A percentile compares a stretch with the other conserved stretches of the same genome.
Conservation (phyloP, 192 early-diverging fungal species). For the Geosiphon pyriformis region DNA sequence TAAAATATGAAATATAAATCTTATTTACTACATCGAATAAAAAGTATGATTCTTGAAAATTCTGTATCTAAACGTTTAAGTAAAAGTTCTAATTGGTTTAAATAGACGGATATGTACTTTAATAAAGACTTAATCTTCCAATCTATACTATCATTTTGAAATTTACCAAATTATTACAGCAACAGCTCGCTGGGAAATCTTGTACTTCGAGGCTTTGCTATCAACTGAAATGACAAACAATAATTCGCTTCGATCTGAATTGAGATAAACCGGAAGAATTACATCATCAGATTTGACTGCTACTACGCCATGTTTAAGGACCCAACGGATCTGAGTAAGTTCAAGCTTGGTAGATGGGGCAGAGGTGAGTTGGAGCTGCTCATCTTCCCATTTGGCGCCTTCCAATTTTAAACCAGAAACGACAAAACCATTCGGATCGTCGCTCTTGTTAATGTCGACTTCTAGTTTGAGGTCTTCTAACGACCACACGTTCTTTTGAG, state of each 20-base stretch:
- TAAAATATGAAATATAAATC: too few species aligned
- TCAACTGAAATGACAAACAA: slow-evolving; percentile 49
- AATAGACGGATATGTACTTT: too few species aligned
- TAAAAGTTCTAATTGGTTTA: too few species aligned
- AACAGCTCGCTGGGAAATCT: slow-evolving; percentile 52
- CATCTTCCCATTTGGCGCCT: slow-evolving; percentile 43
- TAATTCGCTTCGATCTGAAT: slow-evolving; percentile 53
- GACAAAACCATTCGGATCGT: slow-evolving; percentile 16
- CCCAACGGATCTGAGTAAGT: slow-evolving; percentile 39
- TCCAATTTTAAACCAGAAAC: slow-evolving; percentile 36
- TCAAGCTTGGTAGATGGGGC: slow-evolving; percentile 28
- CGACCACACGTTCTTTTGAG: slow-evolving; percentile 68
- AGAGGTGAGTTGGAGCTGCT: slow-evolving; percentile 29
- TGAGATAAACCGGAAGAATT: slow-evolving; percentile 61
- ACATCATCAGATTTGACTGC: slow-evolving; percentile 11
- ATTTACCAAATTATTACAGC: slow-evolving; percentile 44
- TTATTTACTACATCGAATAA: too few species aligned
- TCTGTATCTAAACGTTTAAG: too few species aligned
- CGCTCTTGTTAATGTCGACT: slow-evolving; percentile 30
- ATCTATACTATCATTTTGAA: too few species aligned
- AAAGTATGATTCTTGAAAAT: too few species aligned
- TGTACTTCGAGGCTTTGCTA: slow-evolving; percentile 29
- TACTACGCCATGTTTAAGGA: slow-evolving; percentile 17
- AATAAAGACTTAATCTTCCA: too few species aligned
- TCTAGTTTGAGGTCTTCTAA: slow-evolving; percentile 73